A percentile compares a stretch with the other conserved stretches of the same genome.
phyloP scores from a whole-genome alignment of 768 basidiomycete genomes.

The Calvatia gigantea region DNA sequence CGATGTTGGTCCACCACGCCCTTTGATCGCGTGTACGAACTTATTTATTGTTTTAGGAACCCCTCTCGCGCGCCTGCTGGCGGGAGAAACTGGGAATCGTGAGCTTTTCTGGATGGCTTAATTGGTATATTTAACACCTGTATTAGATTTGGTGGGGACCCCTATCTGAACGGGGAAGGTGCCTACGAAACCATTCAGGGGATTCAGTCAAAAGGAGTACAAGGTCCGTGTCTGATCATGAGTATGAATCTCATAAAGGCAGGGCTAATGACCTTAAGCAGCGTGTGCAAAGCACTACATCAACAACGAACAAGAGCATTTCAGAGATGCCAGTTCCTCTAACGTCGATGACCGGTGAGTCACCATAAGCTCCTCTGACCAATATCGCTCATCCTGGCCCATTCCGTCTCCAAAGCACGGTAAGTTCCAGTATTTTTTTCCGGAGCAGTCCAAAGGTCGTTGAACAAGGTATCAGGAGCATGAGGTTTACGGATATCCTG shows the following conservation, averaged over 20 bases:
- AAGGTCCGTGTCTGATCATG: slow-evolving; percentile 24
- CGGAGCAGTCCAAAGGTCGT: not conserved
- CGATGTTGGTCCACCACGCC: slow-evolving; percentile 32
- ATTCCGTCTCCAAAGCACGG: slow-evolving; percentile 28
- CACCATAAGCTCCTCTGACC: not conserved
- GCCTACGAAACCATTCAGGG: slow-evolving; percentile 52
- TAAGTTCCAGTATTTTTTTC: slow-evolving; percentile 16
- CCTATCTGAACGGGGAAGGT: slow-evolving; percentile 50
- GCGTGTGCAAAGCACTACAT: slow-evolving; percentile 43
- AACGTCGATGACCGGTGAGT: slow-evolving; percentile 41
- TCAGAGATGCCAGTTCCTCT: slow-evolving; percentile 35
- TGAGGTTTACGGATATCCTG: slow-evolving; percentile 54
- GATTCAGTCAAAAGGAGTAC: slow-evolving; percentile 50
- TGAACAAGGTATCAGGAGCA: slow-evolving; percentile 36
- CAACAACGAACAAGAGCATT: slow-evolving; percentile 50
- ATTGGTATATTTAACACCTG: not conserved
- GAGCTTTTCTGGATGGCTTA: slow-evolving; percentile 8
- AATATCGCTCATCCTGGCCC: not conserved
- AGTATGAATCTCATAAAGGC: not conserved
- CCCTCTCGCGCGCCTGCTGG: slow-evolving; percentile 41
- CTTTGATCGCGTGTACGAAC: not conserved
- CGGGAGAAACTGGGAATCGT: slow-evolving; percentile 54
- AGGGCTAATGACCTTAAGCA: slow-evolving; percentile 11
- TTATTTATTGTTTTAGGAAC: slow-evolving; percentile 29
- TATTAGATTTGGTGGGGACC: slow-evolving; percentile 47